Evolutionary conservation across 805 yeast genomes (phyloP), one percentile per base, ranked within the genome.

Genomic region (Cephaloascus fragrans): DNA sequence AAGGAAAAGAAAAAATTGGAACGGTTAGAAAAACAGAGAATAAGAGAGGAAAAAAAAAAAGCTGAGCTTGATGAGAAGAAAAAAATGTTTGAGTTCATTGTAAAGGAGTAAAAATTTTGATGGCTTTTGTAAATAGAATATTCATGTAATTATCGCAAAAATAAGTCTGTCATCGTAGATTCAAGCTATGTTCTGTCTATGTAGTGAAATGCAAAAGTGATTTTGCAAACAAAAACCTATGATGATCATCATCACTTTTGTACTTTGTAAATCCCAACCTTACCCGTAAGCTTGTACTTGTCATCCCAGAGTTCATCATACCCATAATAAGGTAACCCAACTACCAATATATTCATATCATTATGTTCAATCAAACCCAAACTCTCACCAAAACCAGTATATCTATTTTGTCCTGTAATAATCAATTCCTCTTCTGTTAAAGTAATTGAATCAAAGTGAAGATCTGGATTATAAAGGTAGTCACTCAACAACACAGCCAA

Each of bases 311-410:
- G 26, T 34, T 60, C 58, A 12, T 55, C 56, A 37, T 56, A 59
- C 6, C 67, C 64, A 39, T 40, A 59, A 18, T 49, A 50, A 5
- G 67, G 62, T 46, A 63, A 57, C 3, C 74, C 71, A 14, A 69
- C 56, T 1, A 64, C 47, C 36, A 72, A 20, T 34, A 44, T 51
- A 0, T 29, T n/a, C 2, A 35, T 20, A 2, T 40, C 44, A 3
- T 40, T 39, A 17, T 48, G 48, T 6, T 46, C 42, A 23, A 56
- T 52, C 0, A 50, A 44, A 3, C 52, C 63, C 17, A 75, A 28
- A 0, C 60, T 42, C 15, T 53, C 46, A 2, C 79, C 81, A 50
- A 70, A 73, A 16, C 69, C 73, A 5, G 67, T 50, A 35, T 56
- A 64, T 2, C 61, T 69, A 19, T 51, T 52, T 2, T 47, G 52